Conservation (phyloP, 257 asterid genomes). For the Primulina eburnea region DNA sequence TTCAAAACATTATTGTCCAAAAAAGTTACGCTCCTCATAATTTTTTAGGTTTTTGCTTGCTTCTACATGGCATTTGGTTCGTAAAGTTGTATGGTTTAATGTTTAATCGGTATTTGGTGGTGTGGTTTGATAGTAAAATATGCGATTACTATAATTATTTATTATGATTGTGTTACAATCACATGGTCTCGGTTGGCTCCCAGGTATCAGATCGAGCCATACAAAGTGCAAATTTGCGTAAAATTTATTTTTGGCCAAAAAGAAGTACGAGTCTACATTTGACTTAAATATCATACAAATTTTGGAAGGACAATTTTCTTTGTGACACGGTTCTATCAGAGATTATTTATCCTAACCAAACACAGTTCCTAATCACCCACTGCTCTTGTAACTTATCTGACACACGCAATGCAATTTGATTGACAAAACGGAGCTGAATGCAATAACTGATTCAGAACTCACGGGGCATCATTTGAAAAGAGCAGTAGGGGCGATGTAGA, state of each 20-base stretch:
- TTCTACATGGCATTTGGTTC: background rate
- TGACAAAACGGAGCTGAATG: slow-evolving; percentile 30
- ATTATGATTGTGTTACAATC: no score
- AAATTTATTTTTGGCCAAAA: no score
- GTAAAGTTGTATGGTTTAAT: no score
- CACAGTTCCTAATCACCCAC: background rate
- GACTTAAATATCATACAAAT: background rate
- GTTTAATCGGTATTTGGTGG: no score
- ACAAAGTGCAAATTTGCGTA: background rate
- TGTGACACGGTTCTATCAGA: background rate
- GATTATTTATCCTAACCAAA: background rate
- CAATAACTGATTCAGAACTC: slow-evolving; percentile 9
- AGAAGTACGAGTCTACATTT: background rate
- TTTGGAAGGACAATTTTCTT: background rate
- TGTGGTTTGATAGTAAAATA: background rate
- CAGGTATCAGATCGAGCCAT: background rate
- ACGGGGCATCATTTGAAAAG: background rate
- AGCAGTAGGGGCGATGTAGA: slow-evolving; percentile 12
- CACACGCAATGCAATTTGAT: slow-evolving; percentile 20
- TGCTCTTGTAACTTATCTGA: background rate
- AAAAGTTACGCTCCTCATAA: background rate
- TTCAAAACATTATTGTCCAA: background rate
- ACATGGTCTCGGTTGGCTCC: background rate
- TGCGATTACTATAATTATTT: background rate
- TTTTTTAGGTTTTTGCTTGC: background rate